phyloP scores from a whole-genome alignment of 805 yeast species.

The Spathaspora boniae region DNA sequence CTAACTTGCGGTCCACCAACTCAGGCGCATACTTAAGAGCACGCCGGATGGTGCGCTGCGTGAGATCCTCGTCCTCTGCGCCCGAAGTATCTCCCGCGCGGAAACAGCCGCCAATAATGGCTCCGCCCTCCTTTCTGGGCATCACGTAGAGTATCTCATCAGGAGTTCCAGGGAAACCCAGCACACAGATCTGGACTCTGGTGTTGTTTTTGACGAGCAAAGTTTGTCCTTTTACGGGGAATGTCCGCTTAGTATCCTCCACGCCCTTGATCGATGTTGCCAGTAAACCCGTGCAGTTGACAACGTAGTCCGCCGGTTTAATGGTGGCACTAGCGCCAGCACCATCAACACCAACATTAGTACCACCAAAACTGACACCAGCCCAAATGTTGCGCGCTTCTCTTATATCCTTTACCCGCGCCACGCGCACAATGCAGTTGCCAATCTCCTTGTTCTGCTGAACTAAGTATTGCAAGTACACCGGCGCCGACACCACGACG shows the following conservation, averaged over 20 bases:
- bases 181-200: conserved; percentile 27
- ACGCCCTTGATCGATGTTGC: conserved; percentile 46
- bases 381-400: conserved; percentile 49
- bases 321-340: too few relatives aligned
- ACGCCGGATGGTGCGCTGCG: conserved; percentile 44
- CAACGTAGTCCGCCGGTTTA: conserved; percentile 44
- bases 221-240: conserved; percentile 61
- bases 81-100: conserved; percentile 12
- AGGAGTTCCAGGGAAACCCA: conserved; percentile 26
- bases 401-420: conserved; percentile 36
- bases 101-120: conserved; percentile 58
- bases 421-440: conserved; percentile 42
- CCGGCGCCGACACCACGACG: conserved; percentile 56
- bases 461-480: conserved; percentile 52
- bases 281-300: conserved; percentile 57
- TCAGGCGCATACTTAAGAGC: conserved; percentile 43
- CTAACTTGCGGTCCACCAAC: conserved; percentile 24
- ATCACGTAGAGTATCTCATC: conserved; percentile 54
- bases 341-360: too few relatives aligned
- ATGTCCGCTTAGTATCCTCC: conserved; percentile 36
- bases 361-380: too few relatives aligned
- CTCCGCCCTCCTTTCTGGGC: conserved; percentile 76
- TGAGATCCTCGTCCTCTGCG: conserved; percentile 39
- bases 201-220: conserved; percentile 46
- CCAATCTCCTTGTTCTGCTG: conserved; percentile 45